Base-by-base conservation (phyloP, 2,329 filamentous ascomycete species). In the Elsinoe ampelina region DNA sequence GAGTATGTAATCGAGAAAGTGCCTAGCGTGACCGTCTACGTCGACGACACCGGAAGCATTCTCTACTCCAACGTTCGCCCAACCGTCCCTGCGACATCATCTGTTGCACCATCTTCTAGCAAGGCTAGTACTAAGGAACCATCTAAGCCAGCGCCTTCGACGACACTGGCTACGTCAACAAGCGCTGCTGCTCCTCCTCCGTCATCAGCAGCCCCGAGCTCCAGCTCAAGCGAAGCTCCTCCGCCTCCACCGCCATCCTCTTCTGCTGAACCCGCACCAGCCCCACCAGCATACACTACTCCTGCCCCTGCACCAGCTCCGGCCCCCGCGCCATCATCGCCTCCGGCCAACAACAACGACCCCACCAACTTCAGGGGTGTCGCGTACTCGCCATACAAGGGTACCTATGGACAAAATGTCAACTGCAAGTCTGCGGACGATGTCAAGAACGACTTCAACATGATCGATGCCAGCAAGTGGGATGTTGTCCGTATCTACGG, bases 401-500 rank as follows among this genome's bases (percentile, higher is more conserved):
- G 79, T 30, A 71, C 71, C 57, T 56, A 38, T 17, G 54, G 54
- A 41, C 41, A 42, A 22, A 56, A 32, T 19, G 48, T 52, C 34
- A 48, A 45, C 30, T 95, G 89, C 78, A 93, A 92, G 70, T 74
- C 78, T 5, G 73, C 77, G 55, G 71, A 74, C 1, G 74, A 88
- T 63, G 77, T 95, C 54, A 74, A 80, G 59, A 67, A 72, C 17
- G 89, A 95, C 65, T 80, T 93, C 63, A 71, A 73, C 13, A 71
- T 71, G 47, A 72, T 83, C 54, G 74, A 82, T 26, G 73, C 73
- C 12, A 74, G 82, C 26, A 71, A 70, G 6, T 90, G 86, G 70
- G 75, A 76, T 15, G 70, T 83, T 35, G 74, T 95, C 56, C 86
- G 90, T 52, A 80, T 87, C 66, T 95, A 95, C 67, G 89, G 89